Evolutionary conservation across 1,284 basidiomycete species (phyloP), one percentile per base, ranked within the genome.

Genomic region (Pascua guehoae): DNA sequence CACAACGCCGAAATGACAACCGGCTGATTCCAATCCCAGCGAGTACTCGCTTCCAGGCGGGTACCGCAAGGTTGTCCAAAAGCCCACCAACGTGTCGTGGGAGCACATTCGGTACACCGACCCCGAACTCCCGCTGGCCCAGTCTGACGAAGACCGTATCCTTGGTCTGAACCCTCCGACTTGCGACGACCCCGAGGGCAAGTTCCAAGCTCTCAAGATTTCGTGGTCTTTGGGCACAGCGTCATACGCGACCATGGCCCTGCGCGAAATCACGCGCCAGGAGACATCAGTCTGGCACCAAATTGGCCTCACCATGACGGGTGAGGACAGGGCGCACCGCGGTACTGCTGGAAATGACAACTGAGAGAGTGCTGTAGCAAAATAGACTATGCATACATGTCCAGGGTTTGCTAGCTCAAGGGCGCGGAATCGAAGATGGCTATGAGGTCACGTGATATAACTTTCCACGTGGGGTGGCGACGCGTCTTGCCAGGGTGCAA

Each of bases 161-260:
- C 82, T 98, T 36, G 86, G 85, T 5, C 84, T 90, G 58, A 87
- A 92, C 64, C 78, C 86, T 8, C 87, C 90, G 8, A 81, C 78
- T 12, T 67, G 83, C 39, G 51, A 70, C 44, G 70, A 73, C 43
- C 68, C 71, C 0, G 81, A 82, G 12, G 91, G 90, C 47, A 88
- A 85, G 67, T 94, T 93, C 75, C 79, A 86, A 70, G 92, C 93
- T 1, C 78, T 96, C 41, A 91, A 92, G 70, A 84, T 96, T 55
- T 79, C 85, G 49, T 78, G 95, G 57, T 84, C 83, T 12, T 81
- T 97, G 17, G 89, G 89, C 18, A 90, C 90, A 4, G 88, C 89
- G 2, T 88, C 90, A 3, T 97, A 95, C 75, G 93, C 93, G 2
- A 97, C 93, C 4, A 97, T 97, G 93, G 92, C 92, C 5, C 75